Evolutionary conservation across 495 filamentous ascomycete species (phyloP), one percentile per base, ranked within the genome.

Genomic region (Daldinia vernicosa): DNA sequence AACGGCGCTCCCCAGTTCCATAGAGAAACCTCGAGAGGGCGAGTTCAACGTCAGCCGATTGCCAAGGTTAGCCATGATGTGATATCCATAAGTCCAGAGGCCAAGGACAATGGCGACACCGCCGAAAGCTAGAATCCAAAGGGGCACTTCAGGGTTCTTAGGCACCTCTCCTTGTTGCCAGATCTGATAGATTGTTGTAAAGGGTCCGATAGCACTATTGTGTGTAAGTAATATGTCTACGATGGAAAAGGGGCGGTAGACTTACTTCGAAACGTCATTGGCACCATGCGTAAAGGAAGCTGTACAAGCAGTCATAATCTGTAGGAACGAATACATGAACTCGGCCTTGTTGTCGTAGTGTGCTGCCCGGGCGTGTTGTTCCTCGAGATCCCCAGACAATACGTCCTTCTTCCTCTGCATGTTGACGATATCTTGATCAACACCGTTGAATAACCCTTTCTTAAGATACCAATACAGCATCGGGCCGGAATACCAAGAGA

Each of bases 241-340:
- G 45, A 35, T 37, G 15, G 11, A 6, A 51, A 32, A 11, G 15
- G 30, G 32, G 33, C n/a, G 39, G 12, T 9, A 61, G 33, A 35
- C 69, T 75, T 37, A 72, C 81, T 93, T 93, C 50, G 88, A 84
- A 65, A 93, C 87, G 76, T 93, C 92, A 78, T 95, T 95, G 73
- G 91, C 89, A 58, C 92, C 92, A 80, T 94, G 92, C 2, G 91
- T 88, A 62, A 94, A 92, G 1, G 90, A 92, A 6, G 89, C 88
- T 26, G 90, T 92, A 78, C 86, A 88, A 56, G 92, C 92, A 17
- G 90, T 93, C 50, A 92, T 67, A 63, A 93, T 78, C 81, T 94
- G 91, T 65, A 92, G 79, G 81, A 91, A 93, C 17, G 90, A 90
- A 80, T 90, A 93, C 33, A 86, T 85, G 81, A 93, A 88, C 79